These are phyloP conservation scores for Parachaetomium inaequale DNA, from an alignment of 495 filamentous ascomycete genomes.

Conservation along the genomic window DNA sequence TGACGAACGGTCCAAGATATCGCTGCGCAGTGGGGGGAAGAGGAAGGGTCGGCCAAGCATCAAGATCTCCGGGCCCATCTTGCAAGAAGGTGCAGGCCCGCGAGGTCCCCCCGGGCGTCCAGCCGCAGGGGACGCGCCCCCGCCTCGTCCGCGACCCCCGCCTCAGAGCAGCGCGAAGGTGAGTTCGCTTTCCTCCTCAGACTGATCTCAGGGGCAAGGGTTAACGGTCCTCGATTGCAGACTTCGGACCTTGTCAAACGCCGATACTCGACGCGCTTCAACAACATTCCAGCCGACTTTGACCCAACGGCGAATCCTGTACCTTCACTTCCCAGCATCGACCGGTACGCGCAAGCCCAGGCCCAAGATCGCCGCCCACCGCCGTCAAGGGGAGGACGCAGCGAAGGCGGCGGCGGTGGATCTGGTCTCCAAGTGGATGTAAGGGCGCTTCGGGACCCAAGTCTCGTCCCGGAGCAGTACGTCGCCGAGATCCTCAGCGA, in stretches of 20 bases:
- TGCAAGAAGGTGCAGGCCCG: slow-evolving; percentile 37
- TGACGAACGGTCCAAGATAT: slow-evolving; percentile 72
- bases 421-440: slow-evolving; percentile 54
- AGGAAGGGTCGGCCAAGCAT: slow-evolving; percentile 72
- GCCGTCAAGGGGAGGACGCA: slow-evolving; percentile 43
- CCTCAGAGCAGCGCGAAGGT: slow-evolving; percentile 43
- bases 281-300: slow-evolving; percentile 65
- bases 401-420: slow-evolving; percentile 32
- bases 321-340: slow-evolving; percentile 57
- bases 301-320: slow-evolving; percentile 61
- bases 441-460: slow-evolving; percentile 74
- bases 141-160: slow-evolving; percentile 41
- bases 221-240: slow-evolving; percentile 33
- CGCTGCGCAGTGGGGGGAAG: slow-evolving; percentile 75
- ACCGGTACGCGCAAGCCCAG: slow-evolving; percentile 50
- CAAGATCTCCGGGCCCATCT: slow-evolving; percentile 68
- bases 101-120: slow-evolving; percentile 37
- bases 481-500: slow-evolving; percentile 77
- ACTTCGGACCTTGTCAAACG: slow-evolving; percentile 93
- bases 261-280: slow-evolving; percentile 88
- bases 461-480: slow-evolving; percentile 72
- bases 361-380: slow-evolving; percentile 44
- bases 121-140: slow-evolving; percentile 30
- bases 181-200: not conserved
- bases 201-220: not conserved